phyloP scores from a whole-genome alignment of 495 filamentous ascomycete genomes.

The Jackrogersella minutella region DNA sequence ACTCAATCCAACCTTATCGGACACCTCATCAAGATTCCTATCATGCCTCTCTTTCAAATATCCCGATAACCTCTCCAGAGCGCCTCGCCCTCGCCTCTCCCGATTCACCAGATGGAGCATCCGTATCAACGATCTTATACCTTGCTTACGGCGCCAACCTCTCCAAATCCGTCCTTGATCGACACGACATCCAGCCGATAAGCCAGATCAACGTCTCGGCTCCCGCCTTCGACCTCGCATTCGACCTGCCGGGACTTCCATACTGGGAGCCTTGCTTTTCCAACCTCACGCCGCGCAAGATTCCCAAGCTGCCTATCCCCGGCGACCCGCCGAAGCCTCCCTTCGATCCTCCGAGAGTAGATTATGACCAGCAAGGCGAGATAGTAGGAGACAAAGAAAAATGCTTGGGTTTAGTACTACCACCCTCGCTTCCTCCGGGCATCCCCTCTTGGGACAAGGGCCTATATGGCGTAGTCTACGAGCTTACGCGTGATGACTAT shows the following conservation, averaged over 20 bases:
- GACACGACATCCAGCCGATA: slow-evolving; percentile 78
- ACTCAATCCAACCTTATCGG: slow-evolving; percentile 20
- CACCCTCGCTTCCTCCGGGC: slow-evolving; percentile 48
- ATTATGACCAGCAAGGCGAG: neutral
- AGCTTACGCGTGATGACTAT: slow-evolving; percentile 83
- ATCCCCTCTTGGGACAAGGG: slow-evolving; percentile 72
- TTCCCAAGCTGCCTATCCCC: slow-evolving; percentile 44
- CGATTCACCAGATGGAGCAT: slow-evolving; percentile 19
- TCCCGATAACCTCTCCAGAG: slow-evolving; percentile 40
- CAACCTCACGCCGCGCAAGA: slow-evolving; percentile 70
- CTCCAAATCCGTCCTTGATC: slow-evolving; percentile 74
- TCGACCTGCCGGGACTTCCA: slow-evolving; percentile 85
- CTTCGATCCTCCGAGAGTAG: slow-evolving; percentile 16
- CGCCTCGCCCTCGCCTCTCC: slow-evolving; percentile 38
- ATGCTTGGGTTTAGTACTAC: slow-evolving; percentile 19
- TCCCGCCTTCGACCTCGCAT: slow-evolving; percentile 77
- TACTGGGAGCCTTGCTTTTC: slow-evolving; percentile 94
- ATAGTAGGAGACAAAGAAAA: slow-evolving; percentile 41
- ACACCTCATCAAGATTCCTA: neutral
- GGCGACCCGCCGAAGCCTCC: slow-evolving; percentile 40
- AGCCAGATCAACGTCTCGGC: slow-evolving; percentile 80
- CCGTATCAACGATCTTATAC: slow-evolving; percentile 73
- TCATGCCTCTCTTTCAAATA: slow-evolving; percentile 29
- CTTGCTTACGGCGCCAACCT: slow-evolving; percentile 97
- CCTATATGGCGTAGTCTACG: slow-evolving; percentile 92